phyloP scores from a whole-genome alignment of 495 filamentous ascomycete genomes.

The Xylaria grammica region DNA sequence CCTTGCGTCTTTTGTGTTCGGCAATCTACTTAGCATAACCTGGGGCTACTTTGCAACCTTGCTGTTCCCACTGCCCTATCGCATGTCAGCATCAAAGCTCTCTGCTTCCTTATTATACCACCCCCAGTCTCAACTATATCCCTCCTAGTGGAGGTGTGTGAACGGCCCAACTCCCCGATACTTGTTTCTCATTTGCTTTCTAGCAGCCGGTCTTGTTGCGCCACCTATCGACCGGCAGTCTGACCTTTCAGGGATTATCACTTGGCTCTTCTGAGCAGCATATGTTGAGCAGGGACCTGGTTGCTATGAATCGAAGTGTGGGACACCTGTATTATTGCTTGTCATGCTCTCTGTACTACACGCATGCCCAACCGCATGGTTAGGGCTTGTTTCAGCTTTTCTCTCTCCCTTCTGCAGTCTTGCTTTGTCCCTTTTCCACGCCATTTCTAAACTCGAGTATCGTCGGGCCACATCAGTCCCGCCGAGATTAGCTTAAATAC shows the following conservation, averaged over 20 bases:
- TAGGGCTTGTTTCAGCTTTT: conserved; percentile 54
- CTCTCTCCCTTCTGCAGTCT: conserved; percentile 47
- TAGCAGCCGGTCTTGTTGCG: conserved; percentile 40
- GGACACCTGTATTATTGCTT: conserved; percentile 46
- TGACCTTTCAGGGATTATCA: conserved; percentile 42
- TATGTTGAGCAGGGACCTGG: conserved; percentile 38
- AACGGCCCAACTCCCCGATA: conserved; percentile 36
- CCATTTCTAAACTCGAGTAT: conserved; percentile 46
- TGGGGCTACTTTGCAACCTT: conserved; percentile 40
- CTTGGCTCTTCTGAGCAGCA: conserved; percentile 36
- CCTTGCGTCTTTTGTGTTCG: conserved; percentile 33
- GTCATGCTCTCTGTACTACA: conserved; percentile 46
- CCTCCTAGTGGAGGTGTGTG: conserved; percentile 41
- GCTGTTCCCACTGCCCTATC: conserved; percentile 46
- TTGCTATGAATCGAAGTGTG: conserved; percentile 39
- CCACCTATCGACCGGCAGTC: conserved; percentile 41
- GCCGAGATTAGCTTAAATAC: conserved; percentile 45
- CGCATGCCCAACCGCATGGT: conserved; percentile 52
- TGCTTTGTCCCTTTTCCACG: conserved; percentile 53
- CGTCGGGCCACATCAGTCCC: conserved; percentile 39
- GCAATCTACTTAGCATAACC: conserved; percentile 39
- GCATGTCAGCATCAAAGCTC: conserved; percentile 47
- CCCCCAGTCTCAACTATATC: conserved; percentile 48
- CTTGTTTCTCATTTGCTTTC: conserved; percentile 23
- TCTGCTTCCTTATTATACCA: conserved; percentile 50